Evolutionary conservation across 495 filamentous ascomycete genomes (phyloP).

Genomic region (Parachaetomium inaequale): DNA sequence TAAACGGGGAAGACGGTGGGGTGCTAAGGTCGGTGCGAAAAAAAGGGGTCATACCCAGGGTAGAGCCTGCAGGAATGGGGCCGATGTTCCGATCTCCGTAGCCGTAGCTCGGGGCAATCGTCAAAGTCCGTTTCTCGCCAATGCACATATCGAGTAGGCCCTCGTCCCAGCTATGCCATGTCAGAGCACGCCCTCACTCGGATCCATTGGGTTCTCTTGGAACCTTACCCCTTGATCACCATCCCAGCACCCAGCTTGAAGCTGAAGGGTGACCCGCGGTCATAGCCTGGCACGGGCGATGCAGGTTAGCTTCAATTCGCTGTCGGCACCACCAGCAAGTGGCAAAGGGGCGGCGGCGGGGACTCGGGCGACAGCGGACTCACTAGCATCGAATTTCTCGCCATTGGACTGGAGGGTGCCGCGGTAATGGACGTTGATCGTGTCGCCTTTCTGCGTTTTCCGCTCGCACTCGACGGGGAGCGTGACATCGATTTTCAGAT

Average conservation of each 20-base stretch:
- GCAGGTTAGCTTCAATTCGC: constrained; percentile 15
- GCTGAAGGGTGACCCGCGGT: constrained; percentile 67
- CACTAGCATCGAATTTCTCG: constrained; percentile 57
- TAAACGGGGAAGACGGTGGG: not conserved
- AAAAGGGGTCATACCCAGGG: constrained; percentile 53
- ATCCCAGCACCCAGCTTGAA: constrained; percentile 75
- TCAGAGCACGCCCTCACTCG: constrained; percentile 12
- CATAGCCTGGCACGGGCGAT: constrained; percentile 50
- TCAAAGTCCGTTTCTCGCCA: constrained; percentile 87
- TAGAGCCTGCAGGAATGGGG: constrained; percentile 73
- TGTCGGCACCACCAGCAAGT: constrained; percentile 4
- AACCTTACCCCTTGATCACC: constrained; percentile 76
- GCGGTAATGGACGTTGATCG: constrained; percentile 79
- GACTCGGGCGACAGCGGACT: constrained; percentile 12
- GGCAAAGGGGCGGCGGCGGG: not conserved
- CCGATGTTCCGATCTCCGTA: constrained; percentile 76
- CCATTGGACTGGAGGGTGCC: constrained; percentile 65
- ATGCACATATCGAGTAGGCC: constrained; percentile 94
- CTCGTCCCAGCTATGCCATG: constrained; percentile 68
- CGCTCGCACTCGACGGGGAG: constrained; percentile 62
- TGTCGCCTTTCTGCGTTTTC: constrained; percentile 73
- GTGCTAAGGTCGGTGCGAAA: not conserved
- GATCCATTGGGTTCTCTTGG: not conserved
- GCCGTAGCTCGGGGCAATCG: constrained; percentile 79
- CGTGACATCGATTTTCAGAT: constrained; percentile 71